Percentiles rank a stretch among this genome's conserved stretches.
These are phyloP conservation scores for Curvularia sp. DNA, from an alignment of 2,329 filamentous ascomycete genomes.

Conservation along the genomic window DNA sequence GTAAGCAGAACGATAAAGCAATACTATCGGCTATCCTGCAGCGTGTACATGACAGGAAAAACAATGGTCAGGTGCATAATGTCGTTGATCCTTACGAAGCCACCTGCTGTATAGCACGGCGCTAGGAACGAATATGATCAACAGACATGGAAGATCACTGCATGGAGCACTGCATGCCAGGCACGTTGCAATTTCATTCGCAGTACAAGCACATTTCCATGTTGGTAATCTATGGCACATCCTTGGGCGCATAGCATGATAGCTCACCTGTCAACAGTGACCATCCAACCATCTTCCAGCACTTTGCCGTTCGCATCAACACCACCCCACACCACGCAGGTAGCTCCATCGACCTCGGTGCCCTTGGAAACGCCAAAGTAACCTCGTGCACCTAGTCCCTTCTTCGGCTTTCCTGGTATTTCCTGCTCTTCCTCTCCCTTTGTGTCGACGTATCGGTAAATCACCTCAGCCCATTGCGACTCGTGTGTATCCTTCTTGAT, in stretches of 20 bases:
- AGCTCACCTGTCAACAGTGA: conserved; percentile 50
- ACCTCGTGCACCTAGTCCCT: conserved; percentile 53
- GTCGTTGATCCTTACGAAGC: neutral
- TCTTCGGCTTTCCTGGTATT: conserved; percentile 47
- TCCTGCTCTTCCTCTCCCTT: conserved; percentile 55
- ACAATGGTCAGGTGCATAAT: conserved; percentile 1
- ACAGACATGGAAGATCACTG: neutral
- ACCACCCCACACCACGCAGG: conserved; percentile 63
- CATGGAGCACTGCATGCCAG: neutral
- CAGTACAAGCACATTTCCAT: neutral
- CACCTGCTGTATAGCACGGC: neutral
- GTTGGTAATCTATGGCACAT: neutral
- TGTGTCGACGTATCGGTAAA: conserved; percentile 56
- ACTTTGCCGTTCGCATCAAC: conserved; percentile 53
- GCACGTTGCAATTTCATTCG: conserved; percentile 8
- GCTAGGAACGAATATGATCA: neutral
- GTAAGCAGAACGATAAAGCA: neutral
- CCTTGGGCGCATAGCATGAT: neutral
- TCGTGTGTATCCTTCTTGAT: conserved; percentile 58
- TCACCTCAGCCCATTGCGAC: conserved; percentile 60
- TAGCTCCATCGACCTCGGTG: conserved; percentile 57
- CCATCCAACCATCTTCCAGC: conserved; percentile 53
- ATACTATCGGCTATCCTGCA: neutral
- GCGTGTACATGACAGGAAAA: neutral
- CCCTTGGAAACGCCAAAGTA: conserved; percentile 51